Evolutionary conservation across 202 grass and related monocot genomes (phyloP), one percentile per base, ranked within the genome.

Genomic region (Alloteropsis angusta): DNA sequence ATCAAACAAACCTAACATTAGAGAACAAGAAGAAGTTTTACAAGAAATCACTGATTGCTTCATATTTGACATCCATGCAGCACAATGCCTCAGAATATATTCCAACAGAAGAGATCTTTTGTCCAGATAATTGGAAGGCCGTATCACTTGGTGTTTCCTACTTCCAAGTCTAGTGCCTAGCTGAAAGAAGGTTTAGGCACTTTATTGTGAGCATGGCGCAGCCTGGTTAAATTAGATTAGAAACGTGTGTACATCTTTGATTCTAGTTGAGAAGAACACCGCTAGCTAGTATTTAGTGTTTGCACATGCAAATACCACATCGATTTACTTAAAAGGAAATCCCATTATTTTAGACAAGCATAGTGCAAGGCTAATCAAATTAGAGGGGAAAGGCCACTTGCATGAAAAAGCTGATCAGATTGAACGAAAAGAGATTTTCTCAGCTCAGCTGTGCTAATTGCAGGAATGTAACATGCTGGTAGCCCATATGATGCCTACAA

Each of bases 1-100:
- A 85, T 64, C 50, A 75, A 85, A 80, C 9, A 32, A 80, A 72
- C 3, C 59, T 50, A 45, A 58, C 21, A 74, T 75, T 21, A 75
- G 41, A 64, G 48, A 19, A 62, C 45, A 55, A 79, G 6, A 59
- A 62, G 3, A 80, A 78, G 71, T 72, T 83, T 30, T 77, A 49
- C 1, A 87, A 53, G 25, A 83, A 55, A 47, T 6, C 38, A 77
- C 44, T 59, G 7, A 49, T 61, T 54, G 35, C 37, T 60, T 65
- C 18, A 16, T 61, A 25, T 68, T 68, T 74, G n/a, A 68, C 36
- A 75, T 68, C 45, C 60, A 80, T 41, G 37, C 68, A 69, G 75
- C 47, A 58, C 7, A 68, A 48, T 46, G 60, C 15, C 28, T 30
- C 53, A 19, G 6, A 84, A 23, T 68, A 80, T 69, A 61, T 71